phyloP scores from a whole-genome alignment of 202 grass and related monocot species.

The Miscanthus sacchariflorus region DNA sequence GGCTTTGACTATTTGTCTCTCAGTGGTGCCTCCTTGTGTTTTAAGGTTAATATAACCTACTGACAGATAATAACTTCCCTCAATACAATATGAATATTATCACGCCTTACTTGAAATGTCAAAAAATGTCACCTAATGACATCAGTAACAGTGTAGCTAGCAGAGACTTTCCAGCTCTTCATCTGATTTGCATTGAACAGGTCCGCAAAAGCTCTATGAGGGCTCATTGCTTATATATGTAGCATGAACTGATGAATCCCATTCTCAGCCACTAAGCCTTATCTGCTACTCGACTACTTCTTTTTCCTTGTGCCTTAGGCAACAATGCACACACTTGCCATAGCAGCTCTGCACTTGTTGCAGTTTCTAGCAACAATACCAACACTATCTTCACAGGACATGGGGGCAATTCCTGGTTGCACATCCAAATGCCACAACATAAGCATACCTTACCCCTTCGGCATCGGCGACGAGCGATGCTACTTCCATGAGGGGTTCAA shows the following conservation, averaged over 20 bases:
- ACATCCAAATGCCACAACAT: background rate
- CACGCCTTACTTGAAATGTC: background rate
- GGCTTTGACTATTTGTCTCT: background rate
- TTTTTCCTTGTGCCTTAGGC: background rate
- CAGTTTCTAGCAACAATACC: constrained; percentile 17
- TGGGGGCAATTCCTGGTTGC: background rate
- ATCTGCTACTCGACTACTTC: background rate
- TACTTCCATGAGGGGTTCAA: constrained; percentile 1
- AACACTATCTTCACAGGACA: constrained; percentile 5
- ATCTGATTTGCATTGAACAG: background rate
- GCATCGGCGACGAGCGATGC: background rate
- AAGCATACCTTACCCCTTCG: constrained; percentile 11
- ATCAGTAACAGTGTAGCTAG: background rate
- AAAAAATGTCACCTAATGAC: background rate
- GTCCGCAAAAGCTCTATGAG: background rate
- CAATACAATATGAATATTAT: background rate
- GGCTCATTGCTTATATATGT: constrained; percentile 4
- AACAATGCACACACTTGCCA: constrained; percentile 4
- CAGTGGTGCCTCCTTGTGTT: background rate
- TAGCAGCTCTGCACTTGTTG: background rate
- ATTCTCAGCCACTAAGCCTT: background rate
- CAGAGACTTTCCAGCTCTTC: background rate
- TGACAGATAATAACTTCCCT: background rate
- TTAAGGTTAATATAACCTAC: background rate
- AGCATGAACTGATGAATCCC: constrained; percentile 9